Evolutionary conservation across 2,329 filamentous ascomycete species (phyloP), one percentile per base, ranked within the genome.

Genomic region (Xylaria sp.): DNA sequence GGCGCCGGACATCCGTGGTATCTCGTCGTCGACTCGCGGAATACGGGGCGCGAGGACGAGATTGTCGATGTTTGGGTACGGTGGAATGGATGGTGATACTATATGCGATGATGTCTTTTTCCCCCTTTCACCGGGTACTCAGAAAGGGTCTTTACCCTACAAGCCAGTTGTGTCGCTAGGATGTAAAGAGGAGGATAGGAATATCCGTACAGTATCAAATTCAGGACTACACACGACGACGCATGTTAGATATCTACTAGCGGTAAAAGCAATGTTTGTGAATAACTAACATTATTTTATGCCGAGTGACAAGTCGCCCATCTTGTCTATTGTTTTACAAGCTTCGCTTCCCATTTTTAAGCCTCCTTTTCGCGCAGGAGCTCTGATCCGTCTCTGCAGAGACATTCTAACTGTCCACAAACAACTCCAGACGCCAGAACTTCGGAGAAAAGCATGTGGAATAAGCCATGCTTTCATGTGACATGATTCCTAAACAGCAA

Each of bases 31-130:
- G 92, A 95, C 79, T 89, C 88, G 34, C 83, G 86, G 60, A 80
- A 79, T 18, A 80, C 83, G 62, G 85, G 84, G 0, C 82, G 83
- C 25, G 85, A 88, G 73, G 84, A 90, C 68, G 85, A 88, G 74
- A 85, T 93, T 69, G 84, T 92, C n/a, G 93, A 95, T 83, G 86
- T 94, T 25, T 95, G 92, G 92, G 82, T 87, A 18, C 83, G 91
- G 70, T 91, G 89, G 85, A 85, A 88, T 65, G 91, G 91, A 0
- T 93, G 91, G 91, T 93, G 79, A 82, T 70, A 37, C 34, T 37
- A 37, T 37, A 37, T 37, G 55, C 20, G 54, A 54, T 9, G n/a
- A 20, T 6, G 8, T 48, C 18, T 15, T 54, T 54, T n/a, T 23
- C 39, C 15, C 20, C 20, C 9, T 56, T 37, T 20, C 18, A n/a